These are phyloP conservation scores for Aegilops umbellulata DNA, from an alignment of 176 grass and related monocot genomes.

Conservation along the genomic window DNA sequence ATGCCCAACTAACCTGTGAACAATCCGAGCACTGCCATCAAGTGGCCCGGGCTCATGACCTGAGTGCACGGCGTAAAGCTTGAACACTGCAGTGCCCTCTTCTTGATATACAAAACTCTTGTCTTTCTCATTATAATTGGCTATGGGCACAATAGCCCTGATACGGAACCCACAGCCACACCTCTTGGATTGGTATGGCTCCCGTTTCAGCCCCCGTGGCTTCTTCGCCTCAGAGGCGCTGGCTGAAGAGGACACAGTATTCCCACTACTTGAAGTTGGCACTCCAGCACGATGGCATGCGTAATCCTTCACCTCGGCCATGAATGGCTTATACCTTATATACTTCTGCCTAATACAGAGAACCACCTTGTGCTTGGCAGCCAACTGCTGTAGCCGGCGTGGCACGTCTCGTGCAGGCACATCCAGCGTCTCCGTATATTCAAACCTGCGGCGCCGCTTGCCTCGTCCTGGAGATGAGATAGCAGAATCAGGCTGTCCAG, in stretches of 20 bases:
- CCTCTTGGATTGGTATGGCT: slow-evolving; percentile 95
- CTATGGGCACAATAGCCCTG: slow-evolving; percentile 91
- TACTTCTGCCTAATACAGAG: slow-evolving; percentile 99
- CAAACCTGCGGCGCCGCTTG: slow-evolving; percentile 87
- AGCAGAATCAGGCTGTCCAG: slow-evolving; percentile 39
- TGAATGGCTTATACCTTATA: slow-evolving; percentile 97
- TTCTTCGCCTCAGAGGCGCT: slow-evolving; percentile 62
- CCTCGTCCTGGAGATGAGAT: slow-evolving; percentile 46
- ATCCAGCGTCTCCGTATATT: slow-evolving; percentile 88
- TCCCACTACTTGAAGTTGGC: slow-evolving; percentile 54
- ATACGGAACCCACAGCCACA: slow-evolving; percentile 99
- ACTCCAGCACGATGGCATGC: slow-evolving; percentile 91
- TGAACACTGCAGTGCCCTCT: slow-evolving; percentile 94
- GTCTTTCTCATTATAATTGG: slow-evolving; percentile 97
- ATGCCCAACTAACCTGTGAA: slow-evolving; percentile 88
- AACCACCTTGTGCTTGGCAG: slow-evolving; percentile 94
- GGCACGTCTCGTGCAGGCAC: slow-evolving; percentile 90
- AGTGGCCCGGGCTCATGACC: slow-evolving; percentile 95
- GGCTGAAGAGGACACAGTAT: slow-evolving; percentile 29
- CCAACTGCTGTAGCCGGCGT: slow-evolving; percentile 76
- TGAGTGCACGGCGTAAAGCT: slow-evolving; percentile 88
- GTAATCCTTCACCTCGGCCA: slow-evolving; percentile 99
- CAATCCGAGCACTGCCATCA: slow-evolving; percentile 95
- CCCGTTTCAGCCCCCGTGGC: slow-evolving; percentile 72
- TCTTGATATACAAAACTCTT: slow-evolving; percentile 97